Evolutionary conservation across 495 filamentous ascomycete genomes (phyloP), one percentile per base, ranked within the genome.

Genomic region (Lasiosphaeriaceae sp.): DNA sequence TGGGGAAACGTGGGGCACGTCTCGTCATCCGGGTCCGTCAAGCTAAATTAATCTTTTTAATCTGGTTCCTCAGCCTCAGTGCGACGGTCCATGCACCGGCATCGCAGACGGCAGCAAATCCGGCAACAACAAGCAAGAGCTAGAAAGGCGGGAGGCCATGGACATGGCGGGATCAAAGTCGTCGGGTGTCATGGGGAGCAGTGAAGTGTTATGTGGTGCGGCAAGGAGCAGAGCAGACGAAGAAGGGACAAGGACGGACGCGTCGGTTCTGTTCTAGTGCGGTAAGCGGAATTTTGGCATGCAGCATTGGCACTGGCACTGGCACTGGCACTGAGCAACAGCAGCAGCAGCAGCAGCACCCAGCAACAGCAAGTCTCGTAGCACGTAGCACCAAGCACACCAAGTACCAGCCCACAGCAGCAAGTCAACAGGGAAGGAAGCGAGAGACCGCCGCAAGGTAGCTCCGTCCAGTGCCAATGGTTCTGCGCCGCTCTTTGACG

Each of bases 1-100:
- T 61, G 54, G 54, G 47, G 44, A 61, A n/a, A 46, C 54, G 54
- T 54, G 59, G 54, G 59, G 50, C 55, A 19, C 47, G 45, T 55
- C 46, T 54, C 53, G 47, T 47, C 52, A 49, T 19, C n/a, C 37
- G 48, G 24, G 29, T 39, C 43, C 17, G 20, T 37, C 39, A 31
- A 35, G 24, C 31, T 12, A 50, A 50, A 34, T 50, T n/a, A n/a
- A n/a, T n/a, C n/a, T n/a, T n/a, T n/a, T 22, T 11, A 53, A 35
- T 29, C 19, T 31, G 37, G 43, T 55, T 47, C 50, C 50, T 41
- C 43, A 58, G 41, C 58, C 54, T 57, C 49, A 54, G 54, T 53
- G 54, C 44, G 31, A 53, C 53, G 44, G 43, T 11, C 26, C 47
- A 54, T 20, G 48, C 47, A 47, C 54, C 49, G 49, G 45, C 54